phyloP scores from a whole-genome alignment of 2,329 filamentous ascomycete genomes.

The Fusarium sp. region DNA sequence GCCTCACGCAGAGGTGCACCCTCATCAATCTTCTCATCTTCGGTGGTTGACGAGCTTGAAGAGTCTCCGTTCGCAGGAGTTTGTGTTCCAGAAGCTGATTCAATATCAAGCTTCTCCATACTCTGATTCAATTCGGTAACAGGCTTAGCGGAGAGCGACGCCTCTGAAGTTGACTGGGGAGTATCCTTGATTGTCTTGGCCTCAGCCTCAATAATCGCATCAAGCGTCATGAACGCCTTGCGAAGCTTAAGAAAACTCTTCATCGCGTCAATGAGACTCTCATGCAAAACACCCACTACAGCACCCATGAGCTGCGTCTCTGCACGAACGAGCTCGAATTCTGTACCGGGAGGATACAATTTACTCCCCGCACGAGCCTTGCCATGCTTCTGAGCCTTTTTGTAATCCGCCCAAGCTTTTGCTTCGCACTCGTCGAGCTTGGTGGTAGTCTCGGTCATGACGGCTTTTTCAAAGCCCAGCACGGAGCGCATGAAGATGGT shows the following conservation, averaged over 20 bases:
- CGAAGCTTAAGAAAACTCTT: conserved; percentile 92
- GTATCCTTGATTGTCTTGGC: conserved; percentile 54
- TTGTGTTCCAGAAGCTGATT: conserved; percentile 50
- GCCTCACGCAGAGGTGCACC: conserved; percentile 35
- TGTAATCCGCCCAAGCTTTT: conserved; percentile 78
- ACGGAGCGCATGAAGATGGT: conserved; percentile 87
- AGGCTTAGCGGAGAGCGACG: conserved; percentile 4
- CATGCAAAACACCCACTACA: conserved; percentile 87
- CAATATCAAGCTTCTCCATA: conserved; percentile 48
- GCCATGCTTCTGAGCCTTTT: conserved; percentile 74
- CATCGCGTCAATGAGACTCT: conserved; percentile 90
- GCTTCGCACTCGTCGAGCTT: conserved; percentile 80
- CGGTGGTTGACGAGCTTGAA: conserved; percentile 28
- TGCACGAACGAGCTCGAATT: conserved; percentile 85
- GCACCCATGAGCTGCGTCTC: conserved; percentile 90
- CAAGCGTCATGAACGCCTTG: conserved; percentile 86
- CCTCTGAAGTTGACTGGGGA: conserved; percentile 3
- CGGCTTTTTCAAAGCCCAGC: conserved; percentile 88
- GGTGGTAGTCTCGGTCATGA: conserved; percentile 84
- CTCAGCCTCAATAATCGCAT: conserved; percentile 81
- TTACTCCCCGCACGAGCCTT: conserved; percentile 47
- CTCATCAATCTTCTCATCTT: conserved; percentile 34
- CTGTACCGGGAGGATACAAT: conserved; percentile 83
- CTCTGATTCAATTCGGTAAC: conserved; percentile 41
- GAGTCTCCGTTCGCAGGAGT: conserved; percentile 50